These are phyloP conservation scores for Tilletia setariae DNA, from an alignment of 1,284 basidiomycete genomes.

Conservation along the genomic window DNA sequence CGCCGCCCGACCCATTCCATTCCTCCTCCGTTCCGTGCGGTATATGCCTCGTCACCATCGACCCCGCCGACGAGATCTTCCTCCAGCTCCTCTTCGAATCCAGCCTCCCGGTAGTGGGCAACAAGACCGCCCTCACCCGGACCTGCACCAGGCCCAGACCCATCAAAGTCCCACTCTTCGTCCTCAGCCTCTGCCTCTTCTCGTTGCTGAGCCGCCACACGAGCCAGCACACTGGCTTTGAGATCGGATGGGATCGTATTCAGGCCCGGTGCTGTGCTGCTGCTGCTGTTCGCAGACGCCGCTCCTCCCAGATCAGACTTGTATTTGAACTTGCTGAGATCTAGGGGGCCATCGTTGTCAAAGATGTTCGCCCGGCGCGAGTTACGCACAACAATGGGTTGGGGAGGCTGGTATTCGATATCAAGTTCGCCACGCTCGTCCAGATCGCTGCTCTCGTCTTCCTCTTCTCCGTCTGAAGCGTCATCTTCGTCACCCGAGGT, in stretches of 20 bases:
- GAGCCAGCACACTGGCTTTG: constrained; percentile 34
- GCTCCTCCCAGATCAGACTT: constrained; percentile 24
- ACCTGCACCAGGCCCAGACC: background rate
- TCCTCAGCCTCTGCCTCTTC: constrained; percentile 26
- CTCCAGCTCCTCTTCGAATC: constrained; percentile 37
- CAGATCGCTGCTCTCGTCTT: background rate
- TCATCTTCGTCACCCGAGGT: constrained; percentile 8
- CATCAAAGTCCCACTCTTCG: constrained; percentile 31
- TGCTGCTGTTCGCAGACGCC: background rate
- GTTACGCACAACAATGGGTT: background rate
- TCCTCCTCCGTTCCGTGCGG: background rate
- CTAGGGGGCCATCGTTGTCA: constrained; percentile 19
- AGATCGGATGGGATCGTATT: constrained; percentile 26
- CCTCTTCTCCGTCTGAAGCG: constrained; percentile 23
- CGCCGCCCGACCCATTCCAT: constrained; percentile 6
- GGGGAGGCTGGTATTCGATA: background rate
- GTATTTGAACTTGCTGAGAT: constrained; percentile 11
- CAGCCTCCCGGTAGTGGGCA: constrained; percentile 22
- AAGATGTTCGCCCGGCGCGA: constrained; percentile 31
- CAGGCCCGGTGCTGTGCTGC: constrained; percentile 4
- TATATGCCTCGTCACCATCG: background rate
- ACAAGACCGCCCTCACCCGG: background rate
- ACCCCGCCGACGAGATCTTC: constrained; percentile 6
- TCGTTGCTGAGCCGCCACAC: constrained; percentile 26
- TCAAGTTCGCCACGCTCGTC: background rate